Base-by-base conservation (phyloP, 1,284 basidiomycete species). In the Trichosporon sp. region DNA sequence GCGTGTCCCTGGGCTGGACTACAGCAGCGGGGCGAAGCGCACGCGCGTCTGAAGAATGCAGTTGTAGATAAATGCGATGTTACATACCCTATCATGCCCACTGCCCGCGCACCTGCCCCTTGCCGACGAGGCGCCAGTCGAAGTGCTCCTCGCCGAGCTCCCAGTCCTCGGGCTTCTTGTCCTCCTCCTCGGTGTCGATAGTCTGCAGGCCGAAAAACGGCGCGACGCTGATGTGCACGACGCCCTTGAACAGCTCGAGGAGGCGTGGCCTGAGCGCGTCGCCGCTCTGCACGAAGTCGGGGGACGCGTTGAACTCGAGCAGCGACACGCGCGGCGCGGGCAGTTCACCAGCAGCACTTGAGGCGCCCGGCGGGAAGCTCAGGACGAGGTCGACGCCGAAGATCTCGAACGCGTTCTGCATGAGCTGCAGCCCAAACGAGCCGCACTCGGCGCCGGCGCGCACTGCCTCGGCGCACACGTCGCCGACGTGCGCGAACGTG, bases 251-350 rank as follows among this genome's bases (percentile, higher is more conserved):
- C 66, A 98, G 85, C 70, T 91, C 90, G 73, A 91, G 88, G 58
- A 95, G 88, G 87, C 90, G 90, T 4, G 88, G 87, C 56, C 77
- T 72, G 0, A 98, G 84, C 47, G 92, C 87, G n/a, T 89, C 86
- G 0, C 96, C 97, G 0, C 93, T 95, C 72, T 98, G 88, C 76
- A 95, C 92, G 74, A 98, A 98, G 67, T 98, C 96, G 2, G 96
- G 96, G 75, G 97, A 95, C 23, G 95, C 90, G 80, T 98, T 98
- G 77, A 97, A 87, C 80, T 98, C 96, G 31, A 98, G 86, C 3
- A 98, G 84, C 70, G 91, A 90, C 2, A 93, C 89, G 72, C 88
- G 71, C 0, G 83, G 83, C 12, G 68, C 66, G 0, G 77, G 86
- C 68, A 92, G 87, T 1, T 27, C 18, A 3, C 32, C 51, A 5